Evolutionary conservation across 495 filamentous ascomycete genomes (phyloP).

Genomic region (Bathelium albidoporum): DNA sequence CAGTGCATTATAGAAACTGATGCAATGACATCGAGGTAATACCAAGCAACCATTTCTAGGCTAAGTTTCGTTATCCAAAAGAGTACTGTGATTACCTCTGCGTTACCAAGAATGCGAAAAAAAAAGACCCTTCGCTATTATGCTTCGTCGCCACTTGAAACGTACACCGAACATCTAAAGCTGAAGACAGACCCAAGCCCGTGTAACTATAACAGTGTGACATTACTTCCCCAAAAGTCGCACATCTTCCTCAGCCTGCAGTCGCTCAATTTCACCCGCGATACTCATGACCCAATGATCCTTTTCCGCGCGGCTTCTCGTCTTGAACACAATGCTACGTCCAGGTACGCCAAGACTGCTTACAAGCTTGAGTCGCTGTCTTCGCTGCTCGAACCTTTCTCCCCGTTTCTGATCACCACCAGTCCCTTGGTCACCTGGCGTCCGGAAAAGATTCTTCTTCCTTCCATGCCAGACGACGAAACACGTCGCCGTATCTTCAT

Average conservation of each 20-base stretch:
- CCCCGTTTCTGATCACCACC: conserved; percentile 7
- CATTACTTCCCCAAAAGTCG: conserved; percentile 40
- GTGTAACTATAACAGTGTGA: background rate
- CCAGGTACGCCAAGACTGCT: conserved; percentile 49
- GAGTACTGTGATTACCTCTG: background rate
- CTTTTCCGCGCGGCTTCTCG: conserved; percentile 58
- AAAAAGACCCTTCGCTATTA: background rate
- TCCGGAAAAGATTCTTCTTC: conserved; percentile 49
- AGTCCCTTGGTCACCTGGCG: conserved; percentile 20
- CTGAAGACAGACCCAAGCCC: background rate
- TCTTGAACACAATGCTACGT: conserved; percentile 59
- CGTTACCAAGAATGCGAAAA: background rate
- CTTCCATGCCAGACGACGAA: conserved; percentile 66
- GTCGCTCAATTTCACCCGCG: conserved; percentile 60
- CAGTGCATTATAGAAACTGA: too few relatives aligned
- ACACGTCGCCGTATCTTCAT: conserved; percentile 61
- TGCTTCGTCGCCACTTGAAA: background rate
- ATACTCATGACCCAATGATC: conserved; percentile 70
- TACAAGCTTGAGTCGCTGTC: conserved; percentile 23
- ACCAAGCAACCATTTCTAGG: too few relatives aligned
- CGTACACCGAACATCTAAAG: background rate
- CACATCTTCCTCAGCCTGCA: conserved; percentile 54
- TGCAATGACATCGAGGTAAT: too few relatives aligned
- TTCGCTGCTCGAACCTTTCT: conserved; percentile 30
- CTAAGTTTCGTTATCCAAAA: too few relatives aligned